Base-by-base conservation (phyloP, 2,329 filamentous ascomycete species). In the Microdochium bolleyi region DNA sequence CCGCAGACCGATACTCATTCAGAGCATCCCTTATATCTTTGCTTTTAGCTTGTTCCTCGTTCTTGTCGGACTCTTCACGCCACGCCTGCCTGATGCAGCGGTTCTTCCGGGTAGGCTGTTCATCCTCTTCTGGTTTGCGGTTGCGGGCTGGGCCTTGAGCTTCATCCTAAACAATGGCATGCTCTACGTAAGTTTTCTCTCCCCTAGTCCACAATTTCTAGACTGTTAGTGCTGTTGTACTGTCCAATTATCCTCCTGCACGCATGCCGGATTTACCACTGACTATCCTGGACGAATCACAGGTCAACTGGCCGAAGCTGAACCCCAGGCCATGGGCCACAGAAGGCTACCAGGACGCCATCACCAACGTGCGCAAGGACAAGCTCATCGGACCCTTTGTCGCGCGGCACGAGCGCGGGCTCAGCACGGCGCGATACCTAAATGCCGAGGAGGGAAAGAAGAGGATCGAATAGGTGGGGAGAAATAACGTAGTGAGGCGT, bases 241-340 rank as follows among this genome's bases (percentile, higher is more conserved):
- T 41, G 19, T 8, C 5, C 37, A 34, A 19, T n/a, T 41, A n/a
- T n/a, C 27, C 27, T 30, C 5, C 27, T 30, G 27, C 27, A 30
- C 27, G 5, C 27, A 11, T 11, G 27, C 27, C 27, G n/a, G n/a
- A n/a, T n/a, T n/a, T n/a, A n/a, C n/a, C n/a, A n/a, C n/a, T n/a
- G n/a, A 30, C 41, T 46, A 19, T 52, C 58, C 65, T 54, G 65
- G 54, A 49, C 49, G 2, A 13, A n/a, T 48, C 51, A 48, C 56
- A 96, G 91, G 92, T 96, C 60, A 97, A 96, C 72, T 99, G 95
- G 94, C 94, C 94, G 10, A 96, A 95, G 67, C 82, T 99, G 49
- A 95, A 95, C 68, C 92, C 91, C 11, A 85, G 90, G 16, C 83
- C 89, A 2, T 95, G 88, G 71, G 92, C 90, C 2, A 80, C 83